A percentile compares a stretch with the other conserved stretches of the same genome.
Conservation (phyloP, 306 rosid species). For the Lathyrus sativus region DNA sequence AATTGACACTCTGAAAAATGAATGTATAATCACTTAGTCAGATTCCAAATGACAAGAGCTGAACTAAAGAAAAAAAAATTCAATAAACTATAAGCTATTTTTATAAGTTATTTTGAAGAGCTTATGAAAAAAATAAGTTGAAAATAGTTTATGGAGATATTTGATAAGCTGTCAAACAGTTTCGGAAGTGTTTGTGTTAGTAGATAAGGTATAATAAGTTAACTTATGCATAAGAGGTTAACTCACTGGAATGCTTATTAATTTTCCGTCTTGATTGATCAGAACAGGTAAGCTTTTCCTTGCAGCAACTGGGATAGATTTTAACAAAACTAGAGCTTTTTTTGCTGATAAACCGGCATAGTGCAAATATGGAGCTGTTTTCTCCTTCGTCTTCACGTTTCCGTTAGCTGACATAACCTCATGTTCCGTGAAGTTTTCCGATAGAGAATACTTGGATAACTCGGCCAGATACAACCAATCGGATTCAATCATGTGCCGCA, state of each 20-base stretch:
- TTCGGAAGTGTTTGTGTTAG: too few species aligned
- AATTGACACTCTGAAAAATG: constrained; percentile 64
- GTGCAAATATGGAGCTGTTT: constrained; percentile 45
- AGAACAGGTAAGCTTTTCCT: constrained; percentile 83
- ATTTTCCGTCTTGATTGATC: constrained; percentile 61
- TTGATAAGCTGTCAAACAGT: too few species aligned
- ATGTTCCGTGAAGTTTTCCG: constrained; percentile 36
- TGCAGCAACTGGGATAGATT: constrained; percentile 79
- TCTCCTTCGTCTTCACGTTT: constrained; percentile 43
- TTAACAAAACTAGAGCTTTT: constrained; percentile 59
- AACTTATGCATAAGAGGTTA: background rate
- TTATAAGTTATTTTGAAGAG: too few species aligned
- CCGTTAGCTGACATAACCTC: constrained; percentile 14
- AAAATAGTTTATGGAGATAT: too few species aligned
- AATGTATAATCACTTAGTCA: constrained; percentile 33
- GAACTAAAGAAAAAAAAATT: background rate
- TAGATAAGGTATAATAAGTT: too few species aligned
- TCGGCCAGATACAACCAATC: constrained; percentile 88
- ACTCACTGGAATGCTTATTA: constrained; percentile 82
- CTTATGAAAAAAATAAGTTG: too few species aligned
- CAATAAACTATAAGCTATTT: too few species aligned
- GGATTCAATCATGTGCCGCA: constrained; percentile 78
- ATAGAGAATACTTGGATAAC: constrained; percentile 47
- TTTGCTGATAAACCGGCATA: constrained; percentile 63
- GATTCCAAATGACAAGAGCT: constrained; percentile 19